Percentiles rank a stretch among this genome's conserved stretches.
Evolutionary conservation across 2,329 filamentous ascomycete species (phyloP).

Genomic region (Paraphoma chrysanthemicola): DNA sequence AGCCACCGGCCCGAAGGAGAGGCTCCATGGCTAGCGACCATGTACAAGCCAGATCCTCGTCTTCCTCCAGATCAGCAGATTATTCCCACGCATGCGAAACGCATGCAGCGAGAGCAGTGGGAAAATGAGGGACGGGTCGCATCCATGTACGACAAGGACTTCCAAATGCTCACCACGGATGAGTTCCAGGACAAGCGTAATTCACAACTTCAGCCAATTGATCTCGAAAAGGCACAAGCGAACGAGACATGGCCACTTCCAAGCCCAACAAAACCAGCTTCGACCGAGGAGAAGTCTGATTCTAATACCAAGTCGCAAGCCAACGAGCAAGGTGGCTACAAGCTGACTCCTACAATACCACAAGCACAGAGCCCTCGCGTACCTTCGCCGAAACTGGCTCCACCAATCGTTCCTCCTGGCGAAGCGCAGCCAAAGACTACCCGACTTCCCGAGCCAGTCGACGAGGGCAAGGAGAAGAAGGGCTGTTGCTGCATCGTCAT

Average conservation of each 20-base stretch:
- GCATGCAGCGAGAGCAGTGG: constrained; percentile 94
- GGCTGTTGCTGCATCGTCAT: constrained; percentile 78
- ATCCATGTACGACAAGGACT: constrained; percentile 84
- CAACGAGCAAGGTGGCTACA: constrained; percentile 54
- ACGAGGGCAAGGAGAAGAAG: constrained; percentile 65
- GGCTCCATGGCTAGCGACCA: constrained; percentile 91
- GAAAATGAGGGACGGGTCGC: constrained; percentile 89
- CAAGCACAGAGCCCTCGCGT: constrained; percentile 38
- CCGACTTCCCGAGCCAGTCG: constrained; percentile 61
- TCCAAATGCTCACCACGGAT: constrained; percentile 77
- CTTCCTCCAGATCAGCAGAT: constrained; percentile 95
- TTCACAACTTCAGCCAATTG: constrained; percentile 40
- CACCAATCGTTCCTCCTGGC: constrained; percentile 23
- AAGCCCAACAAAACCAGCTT: constrained; percentile 36
- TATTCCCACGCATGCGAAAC: constrained; percentile 88
- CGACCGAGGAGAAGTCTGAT: constrained; percentile 29
- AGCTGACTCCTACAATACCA: constrained; percentile 55
- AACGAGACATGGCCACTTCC: constrained; percentile 45
- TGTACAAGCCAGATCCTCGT: constrained; percentile 94
- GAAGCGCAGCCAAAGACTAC: constrained; percentile 50
- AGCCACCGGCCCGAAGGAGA: constrained; percentile 87
- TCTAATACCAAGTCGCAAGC: constrained; percentile 34
- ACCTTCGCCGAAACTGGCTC: constrained; percentile 33
- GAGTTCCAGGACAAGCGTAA: constrained; percentile 51
- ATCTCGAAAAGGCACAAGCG: constrained; percentile 36